Conservation (phyloP, 441 rosid genomes). For the Flueggea neowawraea region DNA sequence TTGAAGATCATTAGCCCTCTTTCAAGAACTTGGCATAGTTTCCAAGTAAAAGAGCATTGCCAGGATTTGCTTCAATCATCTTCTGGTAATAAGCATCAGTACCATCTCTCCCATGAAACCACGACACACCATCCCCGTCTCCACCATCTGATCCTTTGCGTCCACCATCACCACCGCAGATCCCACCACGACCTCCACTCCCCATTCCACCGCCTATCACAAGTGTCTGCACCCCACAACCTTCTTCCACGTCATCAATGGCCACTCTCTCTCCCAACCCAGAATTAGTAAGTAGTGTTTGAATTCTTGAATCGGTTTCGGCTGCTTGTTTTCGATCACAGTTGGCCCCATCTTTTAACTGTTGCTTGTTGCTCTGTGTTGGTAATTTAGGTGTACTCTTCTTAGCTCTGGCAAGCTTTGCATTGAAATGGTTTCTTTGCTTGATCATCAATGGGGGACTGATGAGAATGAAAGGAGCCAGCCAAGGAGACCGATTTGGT, state of each 20-base stretch:
- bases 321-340: constrained; percentile 1
- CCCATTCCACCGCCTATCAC: constrained; percentile 27
- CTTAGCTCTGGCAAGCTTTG: constrained; percentile 12
- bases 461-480: constrained; percentile 14
- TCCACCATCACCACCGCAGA: constrained; percentile 14
- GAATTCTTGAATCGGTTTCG: constrained; percentile 16
- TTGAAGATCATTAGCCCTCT: constrained; percentile 33
- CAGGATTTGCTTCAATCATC: constrained; percentile 50
- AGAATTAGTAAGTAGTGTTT: constrained; percentile 39
- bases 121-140: constrained; percentile 34
- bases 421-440: constrained; percentile 5
- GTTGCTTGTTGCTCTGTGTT: constrained; percentile 8
- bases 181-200: constrained; percentile 19
- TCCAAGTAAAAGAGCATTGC: constrained; percentile 49
- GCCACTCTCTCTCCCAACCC: constrained; percentile 31
- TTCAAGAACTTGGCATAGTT: constrained; percentile 66
- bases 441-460: constrained; percentile 6
- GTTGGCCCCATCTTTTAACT: neutral
- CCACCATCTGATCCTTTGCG: constrained; percentile 18
- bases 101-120: constrained; percentile 33
- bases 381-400: constrained; percentile 11
- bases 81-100: constrained; percentile 51
- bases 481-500: constrained; percentile 36
- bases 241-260: constrained; percentile 14
- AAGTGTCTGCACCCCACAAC: constrained; percentile 18